These are phyloP conservation scores for Penicillium goetzii DNA, from an alignment of 495 filamentous ascomycete genomes.

Conservation along the genomic window DNA sequence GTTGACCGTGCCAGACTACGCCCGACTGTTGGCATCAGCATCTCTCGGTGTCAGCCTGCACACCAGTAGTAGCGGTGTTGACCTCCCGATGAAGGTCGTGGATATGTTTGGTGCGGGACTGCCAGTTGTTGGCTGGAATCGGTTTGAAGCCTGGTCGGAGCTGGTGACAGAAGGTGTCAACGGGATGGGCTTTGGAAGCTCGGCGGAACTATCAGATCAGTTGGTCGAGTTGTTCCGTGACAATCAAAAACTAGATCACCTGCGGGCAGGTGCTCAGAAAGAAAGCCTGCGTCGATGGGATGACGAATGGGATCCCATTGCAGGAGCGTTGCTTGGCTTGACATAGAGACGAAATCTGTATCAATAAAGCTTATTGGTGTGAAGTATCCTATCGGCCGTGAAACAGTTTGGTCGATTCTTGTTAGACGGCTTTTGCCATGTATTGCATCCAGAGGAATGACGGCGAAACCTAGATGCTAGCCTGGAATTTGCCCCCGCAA, in stretches of 20 bases:
- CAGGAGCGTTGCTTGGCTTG: conserved; percentile 71
- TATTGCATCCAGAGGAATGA: background rate
- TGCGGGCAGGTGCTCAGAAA: conserved; percentile 73
- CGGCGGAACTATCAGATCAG: conserved; percentile 59
- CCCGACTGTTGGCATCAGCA: conserved; percentile 79
- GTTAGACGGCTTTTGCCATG: background rate
- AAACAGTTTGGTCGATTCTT: background rate
- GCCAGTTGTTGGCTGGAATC: conserved; percentile 83
- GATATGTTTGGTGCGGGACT: conserved; percentile 97
- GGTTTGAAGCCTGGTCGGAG: conserved; percentile 85
- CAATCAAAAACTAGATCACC: conserved; percentile 54
- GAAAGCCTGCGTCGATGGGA: conserved; percentile 87
- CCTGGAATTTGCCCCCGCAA: conserved; percentile 55
- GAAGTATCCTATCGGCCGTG: background rate
- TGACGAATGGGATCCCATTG: conserved; percentile 87
- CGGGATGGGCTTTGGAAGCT: conserved; percentile 76
- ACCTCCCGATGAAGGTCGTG: conserved; percentile 98
- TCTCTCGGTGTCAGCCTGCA: conserved; percentile 92
- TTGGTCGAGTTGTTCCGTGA: conserved; percentile 65
- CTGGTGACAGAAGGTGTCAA: conserved; percentile 85
- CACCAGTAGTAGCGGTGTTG: conserved; percentile 89
- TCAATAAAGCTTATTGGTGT: background rate
- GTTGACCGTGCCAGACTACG: conserved; percentile 82
- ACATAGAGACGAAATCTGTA: conserved; percentile 13
- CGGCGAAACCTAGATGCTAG: conserved; percentile 15